Evolutionary conservation across 1,284 basidiomycete genomes (phyloP).

Genomic region (Cryptococcus sp.): DNA sequence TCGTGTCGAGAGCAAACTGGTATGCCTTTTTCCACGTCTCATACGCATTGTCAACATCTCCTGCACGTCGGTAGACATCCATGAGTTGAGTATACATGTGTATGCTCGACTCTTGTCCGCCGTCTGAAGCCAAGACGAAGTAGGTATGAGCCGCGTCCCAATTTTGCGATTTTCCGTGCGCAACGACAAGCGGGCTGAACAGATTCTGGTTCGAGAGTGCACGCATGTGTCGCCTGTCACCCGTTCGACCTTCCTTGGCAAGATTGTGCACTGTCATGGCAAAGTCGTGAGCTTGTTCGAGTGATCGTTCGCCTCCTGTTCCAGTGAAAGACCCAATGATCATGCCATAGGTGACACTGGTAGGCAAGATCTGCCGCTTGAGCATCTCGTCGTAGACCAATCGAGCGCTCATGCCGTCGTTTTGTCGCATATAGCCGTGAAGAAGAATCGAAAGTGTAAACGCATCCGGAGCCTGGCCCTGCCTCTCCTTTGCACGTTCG

Average conservation of each 20-base stretch:
- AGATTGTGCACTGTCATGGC: constrained; percentile 35
- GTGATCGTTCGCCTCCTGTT: constrained; percentile 20
- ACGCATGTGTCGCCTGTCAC: constrained; percentile 20
- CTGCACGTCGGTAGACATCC: constrained; percentile 69
- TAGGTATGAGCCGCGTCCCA: constrained; percentile 55
- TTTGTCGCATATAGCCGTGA: constrained; percentile 68
- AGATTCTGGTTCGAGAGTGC: constrained; percentile 36
- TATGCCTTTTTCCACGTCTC: constrained; percentile 72
- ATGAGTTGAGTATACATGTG: constrained; percentile 68
- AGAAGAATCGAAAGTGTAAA: constrained; percentile 84
- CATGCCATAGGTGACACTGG: constrained; percentile 68
- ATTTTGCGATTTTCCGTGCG: constrained; percentile 28
- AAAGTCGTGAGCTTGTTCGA: constrained; percentile 44
- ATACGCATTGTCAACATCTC: constrained; percentile 62
- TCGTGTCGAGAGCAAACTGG: constrained; percentile 54
- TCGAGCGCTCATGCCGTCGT: constrained; percentile 64
- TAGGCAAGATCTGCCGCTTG: constrained; percentile 66
- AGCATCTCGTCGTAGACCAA: constrained; percentile 75
- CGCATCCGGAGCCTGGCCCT: constrained; percentile 41
- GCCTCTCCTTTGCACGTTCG: constrained; percentile 36
- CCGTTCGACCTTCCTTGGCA: constrained; percentile 19
- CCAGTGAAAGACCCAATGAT: constrained; percentile 62
- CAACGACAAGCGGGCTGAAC: constrained; percentile 40
- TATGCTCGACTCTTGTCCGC: constrained; percentile 63
- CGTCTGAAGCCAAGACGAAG: constrained; percentile 49